Conservation (phyloP, 495 filamentous ascomycete species). For the Xylaria longipes region DNA sequence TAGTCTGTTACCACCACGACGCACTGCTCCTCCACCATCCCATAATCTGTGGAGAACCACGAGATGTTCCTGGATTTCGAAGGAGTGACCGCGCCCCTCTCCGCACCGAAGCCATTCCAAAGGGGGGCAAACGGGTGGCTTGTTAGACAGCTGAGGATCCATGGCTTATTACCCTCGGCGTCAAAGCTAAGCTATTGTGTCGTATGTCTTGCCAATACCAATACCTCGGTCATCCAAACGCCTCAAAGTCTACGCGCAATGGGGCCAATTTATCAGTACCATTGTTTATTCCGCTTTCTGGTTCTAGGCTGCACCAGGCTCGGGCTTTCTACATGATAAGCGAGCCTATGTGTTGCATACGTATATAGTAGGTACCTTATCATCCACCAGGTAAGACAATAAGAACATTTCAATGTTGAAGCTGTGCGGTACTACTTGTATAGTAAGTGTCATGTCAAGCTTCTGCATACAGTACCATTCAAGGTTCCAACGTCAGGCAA, state of each 20-base stretch:
- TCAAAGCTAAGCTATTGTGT: background rate
- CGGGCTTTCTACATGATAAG: background rate
- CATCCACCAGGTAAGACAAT: too few relatives aligned
- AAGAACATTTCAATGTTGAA: too few relatives aligned
- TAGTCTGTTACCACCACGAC: background rate
- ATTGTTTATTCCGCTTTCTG: background rate
- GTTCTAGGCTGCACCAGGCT: background rate
- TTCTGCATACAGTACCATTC: background rate
- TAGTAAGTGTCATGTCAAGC: background rate
- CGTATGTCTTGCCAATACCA: background rate
- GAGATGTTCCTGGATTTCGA: slow-evolving; percentile 16
- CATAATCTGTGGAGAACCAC: slow-evolving; percentile 15
- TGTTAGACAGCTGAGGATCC: background rate
- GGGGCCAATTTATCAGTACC: background rate
- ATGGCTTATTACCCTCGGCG: slow-evolving; percentile 2
- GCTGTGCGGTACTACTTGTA: background rate
- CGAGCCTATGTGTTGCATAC: background rate
- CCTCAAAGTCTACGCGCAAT: background rate
- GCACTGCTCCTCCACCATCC: slow-evolving; percentile 6
- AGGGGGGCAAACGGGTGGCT: background rate
- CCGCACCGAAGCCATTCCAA: slow-evolving; percentile 3
- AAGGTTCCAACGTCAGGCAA: slow-evolving; percentile 9
- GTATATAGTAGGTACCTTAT: too few relatives aligned
- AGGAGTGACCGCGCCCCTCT: slow-evolving; percentile 22
- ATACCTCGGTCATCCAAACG: slow-evolving; percentile 9